Percentiles rank a stretch among this genome's conserved stretches.
phyloP scores from a whole-genome alignment of 2,329 filamentous ascomycete genomes.

The Ceratocystis eucalypticola region DNA sequence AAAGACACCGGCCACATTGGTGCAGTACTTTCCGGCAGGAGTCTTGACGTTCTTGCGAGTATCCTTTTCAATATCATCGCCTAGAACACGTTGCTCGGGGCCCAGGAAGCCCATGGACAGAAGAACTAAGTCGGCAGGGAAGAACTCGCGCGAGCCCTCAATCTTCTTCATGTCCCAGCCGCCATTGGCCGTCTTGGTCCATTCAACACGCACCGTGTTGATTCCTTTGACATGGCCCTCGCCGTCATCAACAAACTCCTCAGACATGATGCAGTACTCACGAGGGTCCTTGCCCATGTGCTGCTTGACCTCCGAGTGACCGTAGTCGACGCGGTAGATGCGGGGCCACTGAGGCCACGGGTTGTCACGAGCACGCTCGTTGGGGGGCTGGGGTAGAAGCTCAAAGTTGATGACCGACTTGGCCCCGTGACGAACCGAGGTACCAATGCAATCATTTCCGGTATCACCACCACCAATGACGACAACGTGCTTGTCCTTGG shows the following conservation, averaged over 20 bases:
- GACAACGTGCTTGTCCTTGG: constrained; percentile 89
- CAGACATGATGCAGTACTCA: constrained; percentile 97
- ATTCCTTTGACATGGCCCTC: constrained; percentile 83
- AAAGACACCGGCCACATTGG: constrained; percentile 78
- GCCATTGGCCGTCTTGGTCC: constrained; percentile 77
- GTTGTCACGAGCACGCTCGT: constrained; percentile 84
- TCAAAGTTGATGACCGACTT: constrained; percentile 97
- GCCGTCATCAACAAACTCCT: constrained; percentile 87
- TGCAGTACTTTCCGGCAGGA: constrained; percentile 70
- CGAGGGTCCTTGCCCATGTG: constrained; percentile 93
- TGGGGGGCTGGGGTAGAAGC: constrained; percentile 79
- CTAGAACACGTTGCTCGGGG: constrained; percentile 76
- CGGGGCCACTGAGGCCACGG: constrained; percentile 98
- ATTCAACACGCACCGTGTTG: constrained; percentile 89
- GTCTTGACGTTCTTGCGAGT: constrained; percentile 95
- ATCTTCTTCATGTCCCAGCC: constrained; percentile 99
- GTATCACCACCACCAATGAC: constrained; percentile 97
- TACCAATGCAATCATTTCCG: constrained; percentile 95
- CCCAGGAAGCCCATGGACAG: constrained; percentile 96
- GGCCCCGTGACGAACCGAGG: constrained; percentile 85
- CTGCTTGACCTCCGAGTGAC: constrained; percentile 87
- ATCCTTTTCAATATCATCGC: constrained; percentile 82
- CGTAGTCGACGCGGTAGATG: constrained; percentile 97
- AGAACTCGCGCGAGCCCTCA: constrained; percentile 86
- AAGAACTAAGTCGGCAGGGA: constrained; percentile 87